Conservation (phyloP, 2,329 filamentous ascomycete species). For the Trichoderma sp. region DNA sequence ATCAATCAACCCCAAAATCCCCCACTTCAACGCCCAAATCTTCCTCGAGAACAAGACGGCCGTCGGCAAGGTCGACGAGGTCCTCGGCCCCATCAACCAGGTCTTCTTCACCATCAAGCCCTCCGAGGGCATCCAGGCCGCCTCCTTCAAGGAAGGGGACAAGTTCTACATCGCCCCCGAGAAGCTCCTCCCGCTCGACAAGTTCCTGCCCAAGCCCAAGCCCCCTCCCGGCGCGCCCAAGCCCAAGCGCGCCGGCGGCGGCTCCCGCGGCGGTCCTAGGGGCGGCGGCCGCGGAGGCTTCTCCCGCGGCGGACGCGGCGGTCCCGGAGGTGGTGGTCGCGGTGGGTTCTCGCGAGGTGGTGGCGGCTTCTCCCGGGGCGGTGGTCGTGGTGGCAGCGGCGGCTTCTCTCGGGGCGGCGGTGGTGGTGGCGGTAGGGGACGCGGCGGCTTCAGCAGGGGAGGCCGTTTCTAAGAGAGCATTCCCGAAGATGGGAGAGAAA, state of each 20-base stretch:
- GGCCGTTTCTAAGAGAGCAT: constrained; percentile 16
- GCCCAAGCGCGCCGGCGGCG: constrained; percentile 61
- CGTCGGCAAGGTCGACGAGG: constrained; percentile 96
- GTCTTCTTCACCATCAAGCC: constrained; percentile 99
- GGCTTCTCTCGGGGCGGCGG: constrained; percentile 39
- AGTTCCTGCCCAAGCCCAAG: constrained; percentile 96
- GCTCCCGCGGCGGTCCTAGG: constrained; percentile 42
- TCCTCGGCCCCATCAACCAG: constrained; percentile 95
- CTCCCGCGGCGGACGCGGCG: constrained; percentile 40
- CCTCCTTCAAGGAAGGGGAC: constrained; percentile 93
- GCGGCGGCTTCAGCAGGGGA: constrained; percentile 39
- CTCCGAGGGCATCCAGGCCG: constrained; percentile 91
- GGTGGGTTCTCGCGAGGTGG: constrained; percentile 41
- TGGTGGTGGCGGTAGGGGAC: constrained; percentile 34
- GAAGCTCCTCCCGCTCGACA: constrained; percentile 92
- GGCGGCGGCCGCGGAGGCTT: constrained; percentile 42
- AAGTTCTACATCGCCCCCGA: constrained; percentile 96
- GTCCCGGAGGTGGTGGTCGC: constrained; percentile 44
- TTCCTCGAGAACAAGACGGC: constrained; percentile 98
- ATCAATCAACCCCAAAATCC: constrained; percentile 91
- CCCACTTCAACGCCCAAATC: constrained; percentile 98
- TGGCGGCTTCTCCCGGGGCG: constrained; percentile 36
- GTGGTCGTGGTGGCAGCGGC: constrained; percentile 39
- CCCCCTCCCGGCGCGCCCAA: constrained; percentile 63
- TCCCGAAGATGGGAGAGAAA: neutral